Evolutionary conservation across 352 stramenopile genomes (phyloP), one percentile per base, ranked within the genome.

Genomic region (Globisporangium mamillatum): DNA sequence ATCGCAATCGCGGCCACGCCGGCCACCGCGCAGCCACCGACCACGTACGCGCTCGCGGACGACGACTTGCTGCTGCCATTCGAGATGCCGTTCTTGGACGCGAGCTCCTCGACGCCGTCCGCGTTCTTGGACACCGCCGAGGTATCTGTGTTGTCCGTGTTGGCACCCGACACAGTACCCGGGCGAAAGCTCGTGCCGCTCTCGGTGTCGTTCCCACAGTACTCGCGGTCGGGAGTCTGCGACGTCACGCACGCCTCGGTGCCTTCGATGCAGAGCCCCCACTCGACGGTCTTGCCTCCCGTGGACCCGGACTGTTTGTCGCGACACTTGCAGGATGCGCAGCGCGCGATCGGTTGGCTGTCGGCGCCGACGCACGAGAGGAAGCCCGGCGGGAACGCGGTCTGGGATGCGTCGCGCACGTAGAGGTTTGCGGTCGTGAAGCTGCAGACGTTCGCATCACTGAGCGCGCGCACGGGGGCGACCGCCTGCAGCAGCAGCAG

Each of bases 251-350:
- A 69, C 16, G 36, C 55, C 18, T 69, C 63, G 16, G 38, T 64
- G 41, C 63, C 55, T 56, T 69, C 63, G n/a, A 69, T 25, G 16
- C 63, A 69, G 36, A 69, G 63, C 25, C 63, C 63, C 63, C 66
- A 76, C 73, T 68, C 72, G 57, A 75, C 55, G 12, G 22, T 54
- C 20, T 56, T 52, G 36, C 57, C 63, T 34, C 48, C 64, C 38
- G 62, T 70, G 18, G 63, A 63, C 25, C 25, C 70, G 14, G 58
- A 48, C 50, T 69, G 50, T 24, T 64, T 66, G 22, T 84, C 72
- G n/a, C 79, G 76, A 64, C 79, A 87, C 3, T 68, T 64, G 48
- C 79, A 87, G 2, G 54, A 36, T 5, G 61, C 38, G 50, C 79
- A 87, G 25, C 67, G 70, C 36, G 56, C 57, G 53, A 69, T 66